Percentiles rank a stretch among this genome's conserved stretches.
Evolutionary conservation across 495 filamentous ascomycete genomes (phyloP).

Genomic region (Neurospora intermedia): DNA sequence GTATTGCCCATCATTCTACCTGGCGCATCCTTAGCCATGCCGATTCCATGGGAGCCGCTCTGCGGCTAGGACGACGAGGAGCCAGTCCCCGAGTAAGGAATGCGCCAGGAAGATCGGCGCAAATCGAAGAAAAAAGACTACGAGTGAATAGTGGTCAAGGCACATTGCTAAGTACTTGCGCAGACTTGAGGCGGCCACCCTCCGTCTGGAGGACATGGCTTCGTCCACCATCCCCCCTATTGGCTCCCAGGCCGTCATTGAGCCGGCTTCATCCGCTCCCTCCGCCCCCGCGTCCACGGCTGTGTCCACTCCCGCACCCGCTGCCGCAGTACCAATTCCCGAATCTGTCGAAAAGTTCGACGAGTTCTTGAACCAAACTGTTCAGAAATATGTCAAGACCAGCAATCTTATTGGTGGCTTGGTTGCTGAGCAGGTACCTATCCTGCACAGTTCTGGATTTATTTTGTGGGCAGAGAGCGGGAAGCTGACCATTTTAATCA

Average conservation of each 20-base stretch:
- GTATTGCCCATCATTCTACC: neutral
- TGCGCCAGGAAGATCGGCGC: neutral
- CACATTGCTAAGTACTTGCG: slow-evolving; percentile 14
- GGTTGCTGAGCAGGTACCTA: slow-evolving; percentile 65
- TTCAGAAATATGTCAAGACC: slow-evolving; percentile 66
- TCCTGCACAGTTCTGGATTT: neutral
- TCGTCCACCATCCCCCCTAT: slow-evolving; percentile 45
- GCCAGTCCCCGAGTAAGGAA: neutral
- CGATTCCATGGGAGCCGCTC: neutral
- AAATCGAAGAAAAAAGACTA: neutral
- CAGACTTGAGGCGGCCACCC: slow-evolving; percentile 96
- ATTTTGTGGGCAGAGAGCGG: neutral
- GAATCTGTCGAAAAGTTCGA: slow-evolving; percentile 79
- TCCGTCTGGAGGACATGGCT: slow-evolving; percentile 91
- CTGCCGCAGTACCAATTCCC: slow-evolving; percentile 51
- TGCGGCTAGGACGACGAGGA: neutral
- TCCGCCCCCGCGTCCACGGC: slow-evolving; percentile 10
- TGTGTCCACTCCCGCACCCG: slow-evolving; percentile 22
- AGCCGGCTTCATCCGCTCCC: slow-evolving; percentile 6
- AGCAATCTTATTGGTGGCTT: slow-evolving; percentile 68
- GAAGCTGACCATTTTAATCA: neutral
- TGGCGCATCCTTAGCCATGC: neutral
- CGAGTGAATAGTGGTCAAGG: neutral
- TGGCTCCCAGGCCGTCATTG: slow-evolving; percentile 21
- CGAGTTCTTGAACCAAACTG: slow-evolving; percentile 58